These are phyloP conservation scores for Heracleum sosnowskyi DNA, from an alignment of 129 eudicot species.

Conservation along the genomic window DNA sequence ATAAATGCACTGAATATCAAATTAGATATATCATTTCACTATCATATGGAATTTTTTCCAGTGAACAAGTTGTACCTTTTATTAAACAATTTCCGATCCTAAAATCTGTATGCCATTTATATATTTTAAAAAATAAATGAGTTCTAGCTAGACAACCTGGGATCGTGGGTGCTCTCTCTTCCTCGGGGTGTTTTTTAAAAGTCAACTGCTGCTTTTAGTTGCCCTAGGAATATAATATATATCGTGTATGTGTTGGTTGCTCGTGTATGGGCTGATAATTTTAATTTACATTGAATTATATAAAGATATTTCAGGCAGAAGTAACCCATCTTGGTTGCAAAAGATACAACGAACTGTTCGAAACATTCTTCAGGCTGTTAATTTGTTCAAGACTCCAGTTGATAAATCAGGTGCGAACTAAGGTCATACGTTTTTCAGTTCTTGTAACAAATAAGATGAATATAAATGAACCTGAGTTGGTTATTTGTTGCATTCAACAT, in stretches of 20 bases:
- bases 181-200: background rate
- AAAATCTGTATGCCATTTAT: background rate
- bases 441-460: slow-evolving; percentile 10
- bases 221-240: background rate
- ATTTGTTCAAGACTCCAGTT: slow-evolving; percentile 73
- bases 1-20: background rate
- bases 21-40: background rate
- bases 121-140: background rate
- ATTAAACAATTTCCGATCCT: background rate
- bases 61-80: too few species aligned
- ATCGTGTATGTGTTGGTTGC: background rate
- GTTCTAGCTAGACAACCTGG: background rate
- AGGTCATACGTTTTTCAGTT: slow-evolving; percentile 15
- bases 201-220: background rate
- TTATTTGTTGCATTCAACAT: slow-evolving; percentile 15
- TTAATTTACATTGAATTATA: background rate
- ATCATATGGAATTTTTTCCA: background rate
- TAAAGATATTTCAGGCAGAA: slow-evolving; percentile 48
- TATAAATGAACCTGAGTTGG: slow-evolving; percentile 4
- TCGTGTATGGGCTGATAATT: background rate
- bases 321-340: slow-evolving; percentile 81
- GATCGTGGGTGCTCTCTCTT: background rate
- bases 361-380: slow-evolving; percentile 59
- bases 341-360: slow-evolving; percentile 71
- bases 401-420: slow-evolving; percentile 68